phyloP scores from a whole-genome alignment of 73 alveolate species.

The Uronychia binucleata region DNA sequence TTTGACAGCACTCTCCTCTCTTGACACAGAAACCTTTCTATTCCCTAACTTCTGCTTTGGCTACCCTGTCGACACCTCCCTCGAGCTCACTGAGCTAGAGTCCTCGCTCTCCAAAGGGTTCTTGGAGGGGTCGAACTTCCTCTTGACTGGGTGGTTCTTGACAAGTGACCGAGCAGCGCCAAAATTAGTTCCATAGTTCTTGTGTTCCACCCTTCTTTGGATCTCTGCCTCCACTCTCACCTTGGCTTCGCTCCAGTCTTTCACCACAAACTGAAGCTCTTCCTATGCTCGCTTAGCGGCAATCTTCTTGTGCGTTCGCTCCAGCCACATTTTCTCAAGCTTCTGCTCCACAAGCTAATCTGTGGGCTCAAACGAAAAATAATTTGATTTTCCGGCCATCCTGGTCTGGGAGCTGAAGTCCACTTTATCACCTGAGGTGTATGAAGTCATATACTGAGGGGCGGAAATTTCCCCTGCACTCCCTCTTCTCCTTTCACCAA shows the following conservation, averaged over 20 bases:
- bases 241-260: conserved; percentile 59
- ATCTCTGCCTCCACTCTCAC: conserved; percentile 33
- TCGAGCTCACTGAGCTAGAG: too few relatives aligned
- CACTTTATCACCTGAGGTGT: neutral
- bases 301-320: conserved; percentile 12
- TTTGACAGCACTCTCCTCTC: too few relatives aligned
- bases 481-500: neutral
- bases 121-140: conserved; percentile 14
- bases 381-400: conserved; percentile 50
- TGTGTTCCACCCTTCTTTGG: conserved; percentile 22
- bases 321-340: conserved; percentile 30
- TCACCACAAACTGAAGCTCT: conserved; percentile 20
- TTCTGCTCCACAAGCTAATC: conserved; percentile 13
- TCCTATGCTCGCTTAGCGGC: conserved; percentile 44
- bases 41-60: too few relatives aligned
- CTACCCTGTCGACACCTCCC: too few relatives aligned
- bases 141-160: conserved; percentile 22
- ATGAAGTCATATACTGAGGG: neutral
- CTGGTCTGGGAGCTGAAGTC: neutral
- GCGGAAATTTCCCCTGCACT: neutral
- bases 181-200: conserved; percentile 35
- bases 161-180: conserved; percentile 37
- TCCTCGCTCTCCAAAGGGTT: conserved; percentile 30
- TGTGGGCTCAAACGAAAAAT: conserved; percentile 21
- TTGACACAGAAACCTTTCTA: too few relatives aligned